Conservation (phyloP, 2,329 filamentous ascomycete species). For the Pestalotiopsis sp. region DNA sequence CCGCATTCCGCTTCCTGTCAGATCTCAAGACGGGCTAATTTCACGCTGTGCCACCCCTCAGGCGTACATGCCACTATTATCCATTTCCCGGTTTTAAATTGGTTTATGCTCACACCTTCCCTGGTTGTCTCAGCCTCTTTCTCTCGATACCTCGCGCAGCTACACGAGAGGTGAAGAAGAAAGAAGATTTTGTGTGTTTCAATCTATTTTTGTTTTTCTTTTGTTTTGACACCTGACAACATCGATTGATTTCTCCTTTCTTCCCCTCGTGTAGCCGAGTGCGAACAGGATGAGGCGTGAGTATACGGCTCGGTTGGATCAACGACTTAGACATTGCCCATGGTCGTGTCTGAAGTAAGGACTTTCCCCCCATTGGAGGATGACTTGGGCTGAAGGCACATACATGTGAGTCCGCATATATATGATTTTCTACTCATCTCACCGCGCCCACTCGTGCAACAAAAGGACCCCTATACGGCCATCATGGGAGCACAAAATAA, state of each 20-base stretch:
- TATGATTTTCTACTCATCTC: too few relatives aligned
- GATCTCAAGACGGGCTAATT: background rate
- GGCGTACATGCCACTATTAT: background rate
- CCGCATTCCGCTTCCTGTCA: background rate
- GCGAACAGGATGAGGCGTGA: background rate
- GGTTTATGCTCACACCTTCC: conserved; percentile 11
- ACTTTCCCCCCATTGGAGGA: background rate
- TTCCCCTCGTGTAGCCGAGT: background rate
- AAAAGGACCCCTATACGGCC: too few relatives aligned
- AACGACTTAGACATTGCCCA: background rate
- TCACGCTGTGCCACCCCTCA: background rate
- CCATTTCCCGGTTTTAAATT: conserved; percentile 2
- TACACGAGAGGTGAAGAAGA: background rate
- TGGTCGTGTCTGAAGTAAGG: background rate
- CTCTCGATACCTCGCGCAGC: background rate
- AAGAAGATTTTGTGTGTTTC: background rate
- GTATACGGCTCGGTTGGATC: background rate
- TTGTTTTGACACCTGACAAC: background rate
- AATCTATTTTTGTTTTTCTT: background rate
- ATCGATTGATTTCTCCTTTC: background rate
- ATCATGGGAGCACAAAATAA: too few relatives aligned
- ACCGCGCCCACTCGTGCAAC: too few relatives aligned
- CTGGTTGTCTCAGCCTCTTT: conserved; percentile 4
- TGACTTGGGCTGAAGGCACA: background rate
- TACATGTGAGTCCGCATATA: background rate